Conservation (phyloP, 2,329 filamentous ascomycete species). For the Ceratocystis ficicola region DNA sequence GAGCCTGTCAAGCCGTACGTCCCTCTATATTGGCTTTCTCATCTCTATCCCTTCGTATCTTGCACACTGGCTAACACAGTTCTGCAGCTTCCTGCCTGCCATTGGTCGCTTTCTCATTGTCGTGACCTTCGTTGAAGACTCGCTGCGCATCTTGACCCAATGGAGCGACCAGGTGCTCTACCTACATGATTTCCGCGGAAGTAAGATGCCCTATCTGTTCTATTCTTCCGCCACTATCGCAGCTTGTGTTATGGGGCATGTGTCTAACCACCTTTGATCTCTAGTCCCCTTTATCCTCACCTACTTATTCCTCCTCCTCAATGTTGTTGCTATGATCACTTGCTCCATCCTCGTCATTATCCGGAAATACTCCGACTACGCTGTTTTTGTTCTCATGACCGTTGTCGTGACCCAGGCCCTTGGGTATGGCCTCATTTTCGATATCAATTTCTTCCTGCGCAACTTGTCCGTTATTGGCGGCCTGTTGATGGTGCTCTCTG, state of each 20-base stretch:
- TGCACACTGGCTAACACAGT: background rate
- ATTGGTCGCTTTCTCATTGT: slow-evolving; percentile 97
- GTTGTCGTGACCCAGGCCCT: slow-evolving; percentile 90
- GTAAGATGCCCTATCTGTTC: slow-evolving; percentile 43
- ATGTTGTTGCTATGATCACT: slow-evolving; percentile 74
- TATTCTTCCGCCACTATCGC: too few relatives aligned
- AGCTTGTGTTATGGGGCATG: too few relatives aligned
- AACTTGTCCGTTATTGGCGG: slow-evolving; percentile 96
- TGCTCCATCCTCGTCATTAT: slow-evolving; percentile 81
- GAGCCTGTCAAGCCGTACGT: slow-evolving; percentile 90
- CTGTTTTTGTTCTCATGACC: slow-evolving; percentile 75
- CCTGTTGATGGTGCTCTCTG: slow-evolving; percentile 92
- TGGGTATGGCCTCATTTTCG: slow-evolving; percentile 95
- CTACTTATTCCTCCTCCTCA: slow-evolving; percentile 81
- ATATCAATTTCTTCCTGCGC: slow-evolving; percentile 99
- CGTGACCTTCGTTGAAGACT: slow-evolving; percentile 95
- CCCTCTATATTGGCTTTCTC: slow-evolving; percentile 26
- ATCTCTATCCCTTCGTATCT: too few relatives aligned
- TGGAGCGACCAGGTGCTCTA: slow-evolving; percentile 93
- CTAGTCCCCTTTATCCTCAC: slow-evolving; percentile 78
- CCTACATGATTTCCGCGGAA: slow-evolving; percentile 81
- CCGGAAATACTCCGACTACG: slow-evolving; percentile 86
- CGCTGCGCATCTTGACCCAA: slow-evolving; percentile 90
- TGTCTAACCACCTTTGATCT: background rate
- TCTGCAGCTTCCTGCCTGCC: slow-evolving; percentile 71